Conservation (phyloP, 371 early-diverging fungal species). For the Scutellospora calospora region DNA sequence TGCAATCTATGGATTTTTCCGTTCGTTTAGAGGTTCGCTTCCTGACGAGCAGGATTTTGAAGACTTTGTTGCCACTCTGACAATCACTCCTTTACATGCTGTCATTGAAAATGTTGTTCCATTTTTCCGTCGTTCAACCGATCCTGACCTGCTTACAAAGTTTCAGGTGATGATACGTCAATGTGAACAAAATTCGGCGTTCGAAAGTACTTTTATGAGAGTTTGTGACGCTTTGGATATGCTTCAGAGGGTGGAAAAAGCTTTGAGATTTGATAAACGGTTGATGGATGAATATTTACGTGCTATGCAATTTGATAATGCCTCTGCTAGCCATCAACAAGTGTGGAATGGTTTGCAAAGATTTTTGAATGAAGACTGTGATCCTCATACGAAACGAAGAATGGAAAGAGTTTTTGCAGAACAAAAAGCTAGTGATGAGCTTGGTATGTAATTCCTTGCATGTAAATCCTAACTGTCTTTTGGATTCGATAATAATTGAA, state of each 20-base stretch:
- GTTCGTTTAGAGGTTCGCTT: slow-evolving; percentile 26
- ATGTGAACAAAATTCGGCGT: slow-evolving; percentile 32
- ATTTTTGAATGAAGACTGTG: slow-evolving; percentile 50
- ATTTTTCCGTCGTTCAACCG: slow-evolving; percentile 39
- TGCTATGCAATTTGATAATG: slow-evolving; percentile 55
- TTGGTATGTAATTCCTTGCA: slow-evolving; percentile 46
- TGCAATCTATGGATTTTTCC: slow-evolving; percentile 42
- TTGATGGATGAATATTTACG: slow-evolving; percentile 47
- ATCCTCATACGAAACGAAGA: slow-evolving; percentile 43
- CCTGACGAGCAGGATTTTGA: slow-evolving; percentile 42
- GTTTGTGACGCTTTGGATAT: slow-evolving; percentile 45
- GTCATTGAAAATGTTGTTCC: slow-evolving; percentile 41
- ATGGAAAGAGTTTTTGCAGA: slow-evolving; percentile 55
- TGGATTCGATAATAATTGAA: not conserved
- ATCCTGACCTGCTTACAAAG: slow-evolving; percentile 36
- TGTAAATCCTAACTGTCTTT: not conserved
- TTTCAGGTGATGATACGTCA: slow-evolving; percentile 43
- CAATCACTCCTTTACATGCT: slow-evolving; percentile 39
- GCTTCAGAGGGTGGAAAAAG: slow-evolving; percentile 32
- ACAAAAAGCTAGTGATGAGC: slow-evolving; percentile 52
- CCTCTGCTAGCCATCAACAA: slow-evolving; percentile 54
- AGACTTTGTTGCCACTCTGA: slow-evolving; percentile 31
- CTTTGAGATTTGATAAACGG: slow-evolving; percentile 22
- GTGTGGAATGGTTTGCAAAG: slow-evolving; percentile 56
- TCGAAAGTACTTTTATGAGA: slow-evolving; percentile 43